These are phyloP conservation scores for Neofusicoccum sp. DNA, from an alignment of 2,329 filamentous ascomycete genomes.

Conservation along the genomic window DNA sequence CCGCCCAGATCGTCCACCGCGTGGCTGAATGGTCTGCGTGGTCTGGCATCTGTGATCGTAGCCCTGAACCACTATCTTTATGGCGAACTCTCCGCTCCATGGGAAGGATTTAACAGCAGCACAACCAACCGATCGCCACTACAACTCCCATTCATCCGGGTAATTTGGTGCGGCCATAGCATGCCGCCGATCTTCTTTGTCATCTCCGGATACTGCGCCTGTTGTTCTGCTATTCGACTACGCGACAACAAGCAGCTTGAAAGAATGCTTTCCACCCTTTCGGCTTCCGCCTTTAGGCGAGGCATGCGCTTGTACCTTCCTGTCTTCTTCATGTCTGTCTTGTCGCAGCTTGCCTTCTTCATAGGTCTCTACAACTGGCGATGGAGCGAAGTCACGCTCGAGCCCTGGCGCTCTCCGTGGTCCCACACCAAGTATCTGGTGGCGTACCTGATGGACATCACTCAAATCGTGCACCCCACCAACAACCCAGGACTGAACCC, in stretches of 20 bases:
- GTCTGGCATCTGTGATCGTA: background rate
- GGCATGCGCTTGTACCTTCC: constrained; percentile 48
- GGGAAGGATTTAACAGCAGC: background rate
- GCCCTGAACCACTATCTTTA: background rate
- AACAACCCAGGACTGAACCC: constrained; percentile 13
- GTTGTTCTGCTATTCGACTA: constrained; percentile 42
- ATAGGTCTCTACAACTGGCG: constrained; percentile 2
- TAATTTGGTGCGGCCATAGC: constrained; percentile 62
- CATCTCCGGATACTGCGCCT: constrained; percentile 48
- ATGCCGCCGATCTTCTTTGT: constrained; percentile 53
- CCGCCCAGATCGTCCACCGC: background rate
- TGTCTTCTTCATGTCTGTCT: constrained; percentile 54
- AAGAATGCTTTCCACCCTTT: constrained; percentile 42
- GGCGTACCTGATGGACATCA: constrained; percentile 10
- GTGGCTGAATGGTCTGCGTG: background rate
- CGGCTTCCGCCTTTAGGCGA: constrained; percentile 46
- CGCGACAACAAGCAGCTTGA: constrained; percentile 40
- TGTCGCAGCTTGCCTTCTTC: constrained; percentile 24
- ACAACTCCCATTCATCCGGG: constrained; percentile 55
- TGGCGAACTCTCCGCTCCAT: background rate
- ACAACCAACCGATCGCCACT: constrained; percentile 48
- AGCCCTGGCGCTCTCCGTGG: background rate
- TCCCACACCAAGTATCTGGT: background rate
- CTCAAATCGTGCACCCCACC: background rate
- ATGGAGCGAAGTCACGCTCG: background rate